These are phyloP conservation scores for Epichloe sylvatica DNA, from an alignment of 2,329 filamentous ascomycete species.

Conservation along the genomic window DNA sequence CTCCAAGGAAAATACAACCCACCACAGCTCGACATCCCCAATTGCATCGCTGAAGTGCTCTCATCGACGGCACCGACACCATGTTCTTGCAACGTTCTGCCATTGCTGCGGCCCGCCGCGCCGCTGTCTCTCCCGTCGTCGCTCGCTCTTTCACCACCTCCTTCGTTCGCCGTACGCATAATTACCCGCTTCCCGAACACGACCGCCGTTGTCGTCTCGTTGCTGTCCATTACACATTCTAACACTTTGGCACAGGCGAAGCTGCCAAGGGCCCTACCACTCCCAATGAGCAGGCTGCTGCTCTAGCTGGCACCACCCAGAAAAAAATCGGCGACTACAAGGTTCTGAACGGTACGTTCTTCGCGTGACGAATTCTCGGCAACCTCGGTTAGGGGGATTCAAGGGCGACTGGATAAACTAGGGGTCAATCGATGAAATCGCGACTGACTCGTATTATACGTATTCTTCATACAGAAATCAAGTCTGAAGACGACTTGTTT, in stretches of 20 bases:
- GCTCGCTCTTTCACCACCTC: conserved; percentile 48
- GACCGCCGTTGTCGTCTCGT: conserved; percentile 4
- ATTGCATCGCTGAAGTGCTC: conserved; percentile 4
- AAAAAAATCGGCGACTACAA: conserved; percentile 34
- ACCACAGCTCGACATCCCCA: conserved; percentile 5
- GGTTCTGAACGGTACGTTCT: conserved; percentile 32
- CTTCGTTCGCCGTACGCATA: conserved; percentile 41
- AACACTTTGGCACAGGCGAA: conserved; percentile 18
- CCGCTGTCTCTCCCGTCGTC: conserved; percentile 37
- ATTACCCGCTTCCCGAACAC: conserved; percentile 14
- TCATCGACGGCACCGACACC: conserved; percentile 15
- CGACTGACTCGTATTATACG: conserved; percentile 9
- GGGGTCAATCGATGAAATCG: not conserved
- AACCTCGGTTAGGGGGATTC: conserved; percentile 11
- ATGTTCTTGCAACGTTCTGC: conserved; percentile 55
- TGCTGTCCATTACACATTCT: not conserved
- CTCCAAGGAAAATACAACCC: conserved; percentile 2
- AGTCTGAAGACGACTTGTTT: conserved; percentile 66
- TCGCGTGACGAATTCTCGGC: conserved; percentile 5
- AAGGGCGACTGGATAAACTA: not conserved
- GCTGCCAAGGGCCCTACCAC: conserved; percentile 21
- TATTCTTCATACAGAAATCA: conserved; percentile 53
- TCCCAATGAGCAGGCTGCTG: conserved; percentile 24
- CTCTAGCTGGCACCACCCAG: conserved; percentile 23
- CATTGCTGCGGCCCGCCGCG: conserved; percentile 45